Base-by-base conservation (phyloP, 345 rosid genomes). In the Rhizophora mangle region DNA sequence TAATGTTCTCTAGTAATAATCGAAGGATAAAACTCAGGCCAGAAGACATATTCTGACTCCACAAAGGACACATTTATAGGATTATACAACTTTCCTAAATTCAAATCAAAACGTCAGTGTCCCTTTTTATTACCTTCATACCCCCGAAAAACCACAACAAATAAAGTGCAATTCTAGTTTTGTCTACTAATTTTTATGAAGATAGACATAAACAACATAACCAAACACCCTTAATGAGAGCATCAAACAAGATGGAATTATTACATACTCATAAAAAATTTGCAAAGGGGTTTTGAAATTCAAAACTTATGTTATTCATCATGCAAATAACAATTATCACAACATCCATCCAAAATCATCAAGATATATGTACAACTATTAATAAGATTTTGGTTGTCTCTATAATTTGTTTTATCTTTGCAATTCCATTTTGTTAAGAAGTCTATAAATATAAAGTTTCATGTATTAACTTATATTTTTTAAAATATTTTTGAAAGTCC, bases 161-260 rank as follows among this genome's bases (percentile, higher is more conserved):
- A 34, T 5, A 34, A 0, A 34, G 37, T 1, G 1, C 7, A 1
- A 0, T 34, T 34, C 9, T 34, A 34, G 2, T 34, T 34, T 34
- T 34, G 37, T 34, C 2, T 0, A 6, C 0, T 6, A 1, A 1
- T 0, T 34, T 34, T 34, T 34, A 1, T 34, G 0, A 2, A 34
- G 8, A 34, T 34, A 7, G 0, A 34, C 2, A 34, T 34, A 34
- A 7, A 34, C 8, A 8, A 34, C 1, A 34, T 7, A 6, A 34
- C 37, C 8, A 34, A 34, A 34, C 8, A 34, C 2, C 9, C 1
- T 34, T 6, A 6, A 24, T 3, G 54, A 6, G 18, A 51, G 54
- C 20, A 51, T 51, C 2, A 4, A 1, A 51, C 1, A 4, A 15
- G 20, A 51, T 4, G 3, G 1, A 1, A 51, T 15, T 1, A 0